These are phyloP conservation scores for Artomyces pyxidatus DNA, from an alignment of 768 basidiomycete genomes.

Conservation along the genomic window DNA sequence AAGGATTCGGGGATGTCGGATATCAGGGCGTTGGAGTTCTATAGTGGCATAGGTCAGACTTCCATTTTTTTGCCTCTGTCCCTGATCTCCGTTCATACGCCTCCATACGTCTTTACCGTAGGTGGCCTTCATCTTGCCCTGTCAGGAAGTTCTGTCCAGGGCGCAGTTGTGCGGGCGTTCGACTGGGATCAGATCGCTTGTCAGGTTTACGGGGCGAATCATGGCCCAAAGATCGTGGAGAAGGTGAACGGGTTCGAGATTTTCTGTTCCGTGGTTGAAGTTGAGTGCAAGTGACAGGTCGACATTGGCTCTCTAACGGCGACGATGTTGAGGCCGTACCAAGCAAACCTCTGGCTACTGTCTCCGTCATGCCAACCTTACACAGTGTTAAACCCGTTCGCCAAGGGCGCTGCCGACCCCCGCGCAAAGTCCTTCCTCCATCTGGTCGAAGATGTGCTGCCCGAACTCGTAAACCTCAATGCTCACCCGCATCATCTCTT, in stretches of 20 bases:
- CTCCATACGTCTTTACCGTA: too few species aligned
- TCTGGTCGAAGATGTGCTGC: slow-evolving; percentile 55
- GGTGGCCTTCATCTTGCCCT: slow-evolving; percentile 72
- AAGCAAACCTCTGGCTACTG: slow-evolving; percentile 65
- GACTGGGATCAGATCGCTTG: slow-evolving; percentile 79
- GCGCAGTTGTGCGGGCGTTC: slow-evolving; percentile 54
- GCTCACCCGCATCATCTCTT: slow-evolving; percentile 52
- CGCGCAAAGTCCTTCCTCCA: slow-evolving; percentile 71
- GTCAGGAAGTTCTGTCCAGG: slow-evolving; percentile 38
- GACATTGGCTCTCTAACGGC: slow-evolving; percentile 58
- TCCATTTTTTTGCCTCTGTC: too few species aligned
- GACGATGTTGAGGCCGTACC: slow-evolving; percentile 32
- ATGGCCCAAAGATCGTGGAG: slow-evolving; percentile 36
- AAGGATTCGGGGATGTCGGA: too few species aligned
- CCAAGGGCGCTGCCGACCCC: slow-evolving; percentile 64
- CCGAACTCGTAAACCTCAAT: slow-evolving; percentile 37
- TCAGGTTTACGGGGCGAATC: slow-evolving; percentile 59
- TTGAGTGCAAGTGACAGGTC: slow-evolving; percentile 25
- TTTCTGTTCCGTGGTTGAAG: background rate
- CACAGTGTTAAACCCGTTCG: slow-evolving; percentile 66
- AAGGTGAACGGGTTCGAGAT: slow-evolving; percentile 33
- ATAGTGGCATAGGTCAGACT: slow-evolving; percentile 65
- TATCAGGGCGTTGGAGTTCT: slow-evolving; percentile 57
- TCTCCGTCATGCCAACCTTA: slow-evolving; percentile 85
- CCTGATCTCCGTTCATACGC: background rate